These are phyloP conservation scores for Closterium sp. DNA, from an alignment of 139 green algal species.

Conservation along the genomic window DNA sequence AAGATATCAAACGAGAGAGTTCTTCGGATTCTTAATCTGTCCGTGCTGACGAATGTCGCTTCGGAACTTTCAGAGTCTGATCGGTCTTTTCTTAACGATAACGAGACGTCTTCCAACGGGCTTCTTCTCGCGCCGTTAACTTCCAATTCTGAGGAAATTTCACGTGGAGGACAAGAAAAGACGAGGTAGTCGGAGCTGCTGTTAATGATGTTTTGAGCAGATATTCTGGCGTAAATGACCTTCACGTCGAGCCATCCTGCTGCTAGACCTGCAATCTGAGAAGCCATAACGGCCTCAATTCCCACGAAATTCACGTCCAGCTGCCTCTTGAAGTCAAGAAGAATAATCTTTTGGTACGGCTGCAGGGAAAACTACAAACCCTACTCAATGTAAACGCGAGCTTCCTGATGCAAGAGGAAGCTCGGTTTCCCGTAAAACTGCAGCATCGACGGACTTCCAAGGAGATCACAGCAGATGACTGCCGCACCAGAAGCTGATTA, in stretches of 20 bases:
- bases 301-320: background rate
- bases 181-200: slow-evolving; percentile 15
- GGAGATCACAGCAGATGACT: background rate
- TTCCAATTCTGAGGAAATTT: slow-evolving; percentile 13
- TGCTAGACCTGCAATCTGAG: background rate
- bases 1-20: slow-evolving; percentile 20
- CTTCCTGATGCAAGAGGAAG: background rate
- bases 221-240: slow-evolving; percentile 3
- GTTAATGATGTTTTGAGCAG: background rate
- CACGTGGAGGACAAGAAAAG: slow-evolving; percentile 17
- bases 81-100: slow-evolving; percentile 16
- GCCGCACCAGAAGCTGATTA: too few species aligned
- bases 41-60: slow-evolving; percentile 42
- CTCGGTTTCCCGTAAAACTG: background rate
- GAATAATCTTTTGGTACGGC: too few species aligned
- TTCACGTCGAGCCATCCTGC: slow-evolving; percentile 7
- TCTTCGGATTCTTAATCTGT: background rate
- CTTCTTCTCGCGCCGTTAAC: slow-evolving; percentile 28
- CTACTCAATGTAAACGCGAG: background rate
- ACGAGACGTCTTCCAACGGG: slow-evolving; percentile 19
- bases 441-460: background rate
- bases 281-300: background rate
- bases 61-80: slow-evolving; percentile 20
- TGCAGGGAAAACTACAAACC: background rate
- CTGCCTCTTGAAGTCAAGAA: too few species aligned